Percentiles rank a stretch among this genome's conserved stretches.
Evolutionary conservation across 208 protist species (phyloP).

Genomic region (Trypanosoma scelopori): DNA sequence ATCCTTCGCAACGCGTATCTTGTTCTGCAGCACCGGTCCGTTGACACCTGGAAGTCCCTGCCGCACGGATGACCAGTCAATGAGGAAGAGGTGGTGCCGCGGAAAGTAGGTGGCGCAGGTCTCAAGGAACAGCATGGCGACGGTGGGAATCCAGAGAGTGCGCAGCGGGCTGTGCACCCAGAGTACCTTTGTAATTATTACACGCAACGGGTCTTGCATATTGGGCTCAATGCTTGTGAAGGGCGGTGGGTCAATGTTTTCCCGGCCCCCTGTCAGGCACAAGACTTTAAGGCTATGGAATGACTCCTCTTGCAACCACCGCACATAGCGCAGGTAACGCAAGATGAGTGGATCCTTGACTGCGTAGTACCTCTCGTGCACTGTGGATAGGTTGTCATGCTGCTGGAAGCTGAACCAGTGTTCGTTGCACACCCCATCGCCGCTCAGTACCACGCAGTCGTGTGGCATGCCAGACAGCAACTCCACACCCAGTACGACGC

Average conservation of each 20-base stretch:
- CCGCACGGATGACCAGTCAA: conserved; percentile 72
- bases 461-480: conserved; percentile 83
- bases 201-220: conserved; percentile 42
- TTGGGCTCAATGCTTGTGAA: conserved; percentile 61
- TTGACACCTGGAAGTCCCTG: conserved; percentile 69
- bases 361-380: conserved; percentile 64
- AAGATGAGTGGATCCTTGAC: conserved; percentile 74
- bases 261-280: conserved; percentile 72
- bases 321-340: conserved; percentile 83
- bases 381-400: conserved; percentile 74
- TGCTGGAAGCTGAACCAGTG: conserved; percentile 84
- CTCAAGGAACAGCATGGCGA: conserved; percentile 80
- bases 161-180: conserved; percentile 76
- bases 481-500: conserved; percentile 77
- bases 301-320: conserved; percentile 88
- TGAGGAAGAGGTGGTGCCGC: conserved; percentile 74
- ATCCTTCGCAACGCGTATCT: conserved; percentile 81
- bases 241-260: conserved; percentile 65
- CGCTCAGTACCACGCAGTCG: conserved; percentile 78
- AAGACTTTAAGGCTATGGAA: conserved; percentile 84
- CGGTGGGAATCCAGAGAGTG: conserved; percentile 77
- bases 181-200: conserved; percentile 65
- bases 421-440: conserved; percentile 74
- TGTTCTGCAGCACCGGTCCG: conserved; percentile 78
- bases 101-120: conserved; percentile 75